Evolutionary conservation across 2,329 filamentous ascomycete species (phyloP), one percentile per base, ranked within the genome.

Genomic region (Pseudocercospora musae): DNA sequence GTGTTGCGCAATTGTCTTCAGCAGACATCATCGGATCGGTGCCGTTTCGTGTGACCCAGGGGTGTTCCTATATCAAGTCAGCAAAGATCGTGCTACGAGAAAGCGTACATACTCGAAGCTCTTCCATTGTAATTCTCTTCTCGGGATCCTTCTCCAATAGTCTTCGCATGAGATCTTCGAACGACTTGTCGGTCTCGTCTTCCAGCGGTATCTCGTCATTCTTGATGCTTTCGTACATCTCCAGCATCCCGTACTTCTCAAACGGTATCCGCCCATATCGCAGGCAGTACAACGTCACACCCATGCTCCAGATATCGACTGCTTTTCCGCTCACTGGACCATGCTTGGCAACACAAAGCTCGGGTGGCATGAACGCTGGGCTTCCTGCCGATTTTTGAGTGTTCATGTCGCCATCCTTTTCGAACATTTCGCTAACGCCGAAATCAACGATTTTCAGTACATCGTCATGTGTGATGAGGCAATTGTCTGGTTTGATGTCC

Each of bases 351-450:
- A 93, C 88, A 72, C 95, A 99, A 11, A 99, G 81, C 76, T 99
- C 95, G 0, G 95, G 95, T 0, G 95, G 91, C 62, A 98, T 84
- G 72, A 99, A 99, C 0, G 95, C 95, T 0, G 95, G 95, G 3
- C 93, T 97, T 0, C 95, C 95, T 10, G 93, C 93, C 3, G 92
- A 94, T 78, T 98, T 99, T 62, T 89, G 88, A 0, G 92, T 96
- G 74, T 87, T 88, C 95, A 98, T 98, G 50, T 91, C 85, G 1
- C 85, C 86, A 61, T 89, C 82, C 75, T 96, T 96, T 73, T 94
- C 89, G 70, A 99, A 99, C 88, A 99, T 97, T 74, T 99, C 94
- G 0, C 94, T 98, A 7, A 98, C 95, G n/a, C 95, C 95, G 81
- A 99, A 99, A 76, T 98, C 95, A 57, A 96, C 92, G 67, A 99